Evolutionary conservation across 371 early-diverging fungal species (phyloP), one percentile per base, ranked within the genome.

Genomic region (Mortierella sp.): DNA sequence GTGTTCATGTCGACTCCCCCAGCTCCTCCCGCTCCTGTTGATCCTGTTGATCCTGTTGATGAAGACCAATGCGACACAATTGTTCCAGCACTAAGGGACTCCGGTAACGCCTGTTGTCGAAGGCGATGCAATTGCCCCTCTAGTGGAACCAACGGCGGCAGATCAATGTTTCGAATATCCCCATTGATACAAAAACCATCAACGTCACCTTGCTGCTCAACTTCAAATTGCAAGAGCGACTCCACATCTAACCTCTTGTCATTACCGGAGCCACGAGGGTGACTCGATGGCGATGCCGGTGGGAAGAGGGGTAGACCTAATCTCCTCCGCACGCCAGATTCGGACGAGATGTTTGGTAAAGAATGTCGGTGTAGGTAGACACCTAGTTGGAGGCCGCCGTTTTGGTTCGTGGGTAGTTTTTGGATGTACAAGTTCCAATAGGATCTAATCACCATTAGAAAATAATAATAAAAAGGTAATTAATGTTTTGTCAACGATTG

Each of bases 361-460:
- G 91, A 90, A 52, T 90, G 90, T 1, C 93, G 89, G 76, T 91
- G 92, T n/a, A 93, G 79, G 74, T 91, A 90, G 6, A 91, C 91
- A 14, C 92, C 92, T 0, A 93, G 75, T 44, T 91, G 89, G 1
- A 82, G 63, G 0, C 89, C 68, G 0, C 89, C 91, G 74, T 88
- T 89, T 11, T 89, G 84, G 48, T 80, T 88, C 3, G 90, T 87
- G 26, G 82, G 81, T 9, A 90, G 80, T 54, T 91, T 92, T 81
- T 92, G 90, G n/a, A 93, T 90, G 57, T 91, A 91, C 80, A 92
- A 84, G 63, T 91, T 91, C 93, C 93, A 93, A 65, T 88, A 88
- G 21, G 93, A 93, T 47, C 92, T 92, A 86, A 5, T 65, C 14
- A 34, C 7, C n/a, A 65, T 60, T 26, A 28, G 10, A 38, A 65